Percentiles rank a stretch among this genome's conserved stretches.
phyloP scores from a whole-genome alignment of 1,139 yeast genomes.

The Candida smagusa region DNA sequence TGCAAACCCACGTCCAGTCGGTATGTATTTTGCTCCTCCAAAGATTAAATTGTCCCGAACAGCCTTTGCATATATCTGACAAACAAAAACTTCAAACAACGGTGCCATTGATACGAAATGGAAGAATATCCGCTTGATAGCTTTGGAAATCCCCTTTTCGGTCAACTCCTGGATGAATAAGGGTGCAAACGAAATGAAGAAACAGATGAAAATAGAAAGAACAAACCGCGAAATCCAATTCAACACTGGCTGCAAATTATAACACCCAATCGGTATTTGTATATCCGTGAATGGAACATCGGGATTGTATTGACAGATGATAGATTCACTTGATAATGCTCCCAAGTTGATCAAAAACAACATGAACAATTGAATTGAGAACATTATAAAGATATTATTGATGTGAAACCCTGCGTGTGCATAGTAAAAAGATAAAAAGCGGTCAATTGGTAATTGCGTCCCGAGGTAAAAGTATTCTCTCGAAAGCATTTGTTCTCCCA shows the following conservation, averaged over 20 bases:
- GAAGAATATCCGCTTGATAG: conserved; percentile 53
- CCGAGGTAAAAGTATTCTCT: conserved; percentile 84
- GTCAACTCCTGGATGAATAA: conserved; percentile 73
- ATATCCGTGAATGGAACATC: conserved; percentile 58
- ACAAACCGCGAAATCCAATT: conserved; percentile 83
- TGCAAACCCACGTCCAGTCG: conserved; percentile 87
- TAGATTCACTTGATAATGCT: conserved; percentile 58
- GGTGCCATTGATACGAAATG: conserved; percentile 79
- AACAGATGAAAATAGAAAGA: conserved; percentile 76
- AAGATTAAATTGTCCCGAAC: conserved; percentile 64
- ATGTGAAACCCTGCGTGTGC: conserved; percentile 92
- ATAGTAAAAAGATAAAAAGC: conserved; percentile 80
- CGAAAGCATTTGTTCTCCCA: conserved; percentile 89
- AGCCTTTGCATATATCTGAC: conserved; percentile 77
- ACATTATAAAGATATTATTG: conserved; percentile 73
- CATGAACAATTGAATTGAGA: conserved; percentile 72
- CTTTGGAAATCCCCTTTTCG: conserved; percentile 70
- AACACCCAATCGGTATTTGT: conserved; percentile 70
- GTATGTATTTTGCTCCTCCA: conserved; percentile 82
- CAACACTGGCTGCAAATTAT: conserved; percentile 67
- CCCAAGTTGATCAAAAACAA: conserved; percentile 66
- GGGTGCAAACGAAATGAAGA: conserved; percentile 80
- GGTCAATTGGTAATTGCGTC: conserved; percentile 71
- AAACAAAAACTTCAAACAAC: conserved; percentile 81
- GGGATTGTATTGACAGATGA: conserved; percentile 52